A percentile compares a stretch with the other conserved stretches of the same genome.
These are phyloP conservation scores for Geum urbanum DNA, from an alignment of 306 rosid genomes.

Conservation along the genomic window DNA sequence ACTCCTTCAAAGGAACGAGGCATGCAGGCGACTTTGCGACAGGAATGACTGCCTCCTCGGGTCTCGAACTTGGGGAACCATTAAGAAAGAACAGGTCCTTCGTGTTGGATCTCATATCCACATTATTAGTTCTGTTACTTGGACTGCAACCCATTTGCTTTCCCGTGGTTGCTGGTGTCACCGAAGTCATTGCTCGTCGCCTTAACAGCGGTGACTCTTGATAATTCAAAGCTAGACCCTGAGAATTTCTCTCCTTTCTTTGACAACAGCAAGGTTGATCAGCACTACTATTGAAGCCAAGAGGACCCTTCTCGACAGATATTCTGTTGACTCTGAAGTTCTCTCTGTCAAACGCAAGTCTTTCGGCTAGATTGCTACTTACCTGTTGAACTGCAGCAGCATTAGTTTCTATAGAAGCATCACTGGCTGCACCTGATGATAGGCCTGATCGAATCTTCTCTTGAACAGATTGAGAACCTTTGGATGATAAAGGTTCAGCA, in stretches of 20 bases:
- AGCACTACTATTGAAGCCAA: slow-evolving; percentile 24
- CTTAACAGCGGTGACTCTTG: slow-evolving; percentile 36
- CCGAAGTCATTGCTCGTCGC: slow-evolving; percentile 30
- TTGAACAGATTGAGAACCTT: slow-evolving; percentile 28
- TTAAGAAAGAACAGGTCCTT: slow-evolving; percentile 23
- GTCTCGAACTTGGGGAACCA: slow-evolving; percentile 15
- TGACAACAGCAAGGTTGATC: slow-evolving; percentile 56
- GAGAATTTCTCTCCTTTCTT: slow-evolving; percentile 41
- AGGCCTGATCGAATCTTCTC: slow-evolving; percentile 20
- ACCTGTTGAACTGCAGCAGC: slow-evolving; percentile 18
- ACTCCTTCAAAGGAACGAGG: slow-evolving; percentile 19
- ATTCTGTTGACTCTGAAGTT: slow-evolving; percentile 23
- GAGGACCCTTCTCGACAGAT: slow-evolving; percentile 33
- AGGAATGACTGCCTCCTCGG: slow-evolving; percentile 22
- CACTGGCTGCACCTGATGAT: slow-evolving; percentile 29
- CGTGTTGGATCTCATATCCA: slow-evolving; percentile 29
- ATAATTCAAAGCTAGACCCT: slow-evolving; percentile 30
- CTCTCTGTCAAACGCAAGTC: slow-evolving; percentile 28
- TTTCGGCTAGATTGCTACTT: slow-evolving; percentile 19
- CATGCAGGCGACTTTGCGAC: slow-evolving; percentile 18
- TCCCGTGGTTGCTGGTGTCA: slow-evolving; percentile 27
- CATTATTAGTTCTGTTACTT: slow-evolving; percentile 21
- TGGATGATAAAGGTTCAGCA: slow-evolving; percentile 25
- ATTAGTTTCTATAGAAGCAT: slow-evolving; percentile 30
- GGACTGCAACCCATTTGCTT: slow-evolving; percentile 31